These are phyloP conservation scores for Syzygium aromaticum DNA, from an alignment of 345 rosid genomes.

Conservation along the genomic window DNA sequence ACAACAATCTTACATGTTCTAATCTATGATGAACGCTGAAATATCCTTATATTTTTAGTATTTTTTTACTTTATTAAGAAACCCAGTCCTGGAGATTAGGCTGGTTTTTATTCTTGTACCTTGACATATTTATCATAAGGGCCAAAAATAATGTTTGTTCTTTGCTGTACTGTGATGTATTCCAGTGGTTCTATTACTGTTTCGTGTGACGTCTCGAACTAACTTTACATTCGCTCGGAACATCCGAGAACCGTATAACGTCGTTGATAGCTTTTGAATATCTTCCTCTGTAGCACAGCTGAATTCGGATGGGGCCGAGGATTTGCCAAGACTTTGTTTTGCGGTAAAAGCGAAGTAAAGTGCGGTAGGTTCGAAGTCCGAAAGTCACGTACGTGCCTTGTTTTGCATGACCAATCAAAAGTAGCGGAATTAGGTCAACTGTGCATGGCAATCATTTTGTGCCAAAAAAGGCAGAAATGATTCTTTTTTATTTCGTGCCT, in stretches of 20 bases:
- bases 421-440: background rate
- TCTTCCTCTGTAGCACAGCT: background rate
- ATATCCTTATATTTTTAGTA: background rate
- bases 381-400: background rate
- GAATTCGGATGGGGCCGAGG: background rate
- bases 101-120: background rate
- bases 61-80: background rate
- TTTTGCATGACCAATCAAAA: background rate
- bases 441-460: no score
- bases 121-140: background rate
- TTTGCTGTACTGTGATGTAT: background rate
- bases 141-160: background rate
- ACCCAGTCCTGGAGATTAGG: background rate
- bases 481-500: no score
- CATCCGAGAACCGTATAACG: background rate
- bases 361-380: background rate
- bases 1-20: background rate
- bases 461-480: no score
- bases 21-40: background rate
- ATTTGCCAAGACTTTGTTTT: background rate
- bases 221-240: background rate
- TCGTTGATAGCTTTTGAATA: background rate
- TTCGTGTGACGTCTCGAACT: background rate
- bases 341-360: background rate
- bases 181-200: background rate